These are phyloP conservation scores for Cetradonia linearis DNA, from an alignment of 495 filamentous ascomycete genomes.

Conservation along the genomic window DNA sequence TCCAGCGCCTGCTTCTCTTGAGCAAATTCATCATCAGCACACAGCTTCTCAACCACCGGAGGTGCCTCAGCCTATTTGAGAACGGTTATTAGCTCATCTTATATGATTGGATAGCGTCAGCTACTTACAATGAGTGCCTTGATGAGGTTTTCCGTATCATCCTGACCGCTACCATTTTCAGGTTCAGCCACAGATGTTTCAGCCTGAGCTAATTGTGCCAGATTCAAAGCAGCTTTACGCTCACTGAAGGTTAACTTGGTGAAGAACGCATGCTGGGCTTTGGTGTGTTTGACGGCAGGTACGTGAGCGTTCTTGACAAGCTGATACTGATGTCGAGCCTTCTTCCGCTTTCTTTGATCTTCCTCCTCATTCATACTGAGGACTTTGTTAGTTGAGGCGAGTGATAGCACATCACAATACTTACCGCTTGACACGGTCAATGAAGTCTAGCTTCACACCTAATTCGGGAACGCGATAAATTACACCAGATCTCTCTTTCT, in stretches of 20 bases:
- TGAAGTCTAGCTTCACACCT: slow-evolving; percentile 72
- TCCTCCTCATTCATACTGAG: slow-evolving; percentile 9
- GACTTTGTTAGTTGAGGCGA: background rate
- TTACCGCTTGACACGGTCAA: slow-evolving; percentile 33
- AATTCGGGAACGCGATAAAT: slow-evolving; percentile 58
- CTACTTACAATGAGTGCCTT: slow-evolving; percentile 21
- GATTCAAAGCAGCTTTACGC: slow-evolving; percentile 21
- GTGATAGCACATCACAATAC: slow-evolving; percentile 15
- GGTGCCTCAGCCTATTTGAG: slow-evolving; percentile 21
- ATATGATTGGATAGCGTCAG: background rate
- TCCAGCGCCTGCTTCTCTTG: slow-evolving; percentile 20
- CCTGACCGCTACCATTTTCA: slow-evolving; percentile 6
- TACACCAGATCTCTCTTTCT: slow-evolving; percentile 44
- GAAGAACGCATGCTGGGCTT: slow-evolving; percentile 12
- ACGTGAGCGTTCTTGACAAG: background rate
- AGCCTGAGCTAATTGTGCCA: slow-evolving; percentile 20
- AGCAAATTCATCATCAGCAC: slow-evolving; percentile 18
- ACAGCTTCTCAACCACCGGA: slow-evolving; percentile 12
- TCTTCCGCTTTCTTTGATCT: slow-evolving; percentile 6
- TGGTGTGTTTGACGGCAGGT: slow-evolving; percentile 6
- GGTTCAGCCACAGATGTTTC: background rate
- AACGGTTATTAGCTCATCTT: background rate
- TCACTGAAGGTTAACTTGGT: slow-evolving; percentile 17
- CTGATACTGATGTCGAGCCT: background rate
- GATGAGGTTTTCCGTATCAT: slow-evolving; percentile 20